Evolutionary conservation across 1,284 basidiomycete species (phyloP).

Genomic region (Ustilago sp.): DNA sequence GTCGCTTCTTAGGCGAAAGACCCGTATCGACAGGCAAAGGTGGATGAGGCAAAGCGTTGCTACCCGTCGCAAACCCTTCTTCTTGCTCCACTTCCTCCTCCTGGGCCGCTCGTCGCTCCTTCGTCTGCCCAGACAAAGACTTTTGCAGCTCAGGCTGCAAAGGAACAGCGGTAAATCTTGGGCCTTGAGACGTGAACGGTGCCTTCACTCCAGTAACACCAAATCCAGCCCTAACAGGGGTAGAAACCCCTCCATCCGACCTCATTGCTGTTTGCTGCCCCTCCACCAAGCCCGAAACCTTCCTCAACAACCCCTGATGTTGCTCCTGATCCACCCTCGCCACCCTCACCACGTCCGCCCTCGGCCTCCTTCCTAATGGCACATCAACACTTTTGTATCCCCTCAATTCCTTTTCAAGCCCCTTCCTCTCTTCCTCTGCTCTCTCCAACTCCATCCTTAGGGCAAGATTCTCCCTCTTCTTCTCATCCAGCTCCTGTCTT

Average conservation of each 20-base stretch:
- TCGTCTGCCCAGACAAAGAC: constrained; percentile 7
- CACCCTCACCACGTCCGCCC: constrained; percentile 37
- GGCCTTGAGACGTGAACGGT: constrained; percentile 26
- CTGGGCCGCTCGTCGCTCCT: neutral
- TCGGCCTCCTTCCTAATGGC: constrained; percentile 40
- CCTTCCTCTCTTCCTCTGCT: constrained; percentile 15
- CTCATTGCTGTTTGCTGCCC: neutral
- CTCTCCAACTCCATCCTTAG: constrained; percentile 35
- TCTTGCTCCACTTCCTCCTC: constrained; percentile 8
- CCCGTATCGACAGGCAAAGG: constrained; percentile 28
- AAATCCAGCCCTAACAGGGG: constrained; percentile 22
- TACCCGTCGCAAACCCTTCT: constrained; percentile 6
- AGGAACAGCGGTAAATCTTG: constrained; percentile 28
- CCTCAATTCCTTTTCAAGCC: constrained; percentile 25
- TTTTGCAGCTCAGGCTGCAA: constrained; percentile 25
- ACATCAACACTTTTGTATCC: constrained; percentile 43
- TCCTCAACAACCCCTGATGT: constrained; percentile 30
- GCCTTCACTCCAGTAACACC: constrained; percentile 11
- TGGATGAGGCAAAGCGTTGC: constrained; percentile 17
- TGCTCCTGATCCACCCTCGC: constrained; percentile 18
- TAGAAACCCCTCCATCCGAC: neutral
- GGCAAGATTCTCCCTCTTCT: constrained; percentile 32
- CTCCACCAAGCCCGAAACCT: constrained; percentile 25
- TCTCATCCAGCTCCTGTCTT: constrained; percentile 36
- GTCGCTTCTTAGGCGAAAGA: constrained; percentile 39